phyloP scores from a whole-genome alignment of 1,284 basidiomycete species.

The Bjerkandera adusta region DNA sequence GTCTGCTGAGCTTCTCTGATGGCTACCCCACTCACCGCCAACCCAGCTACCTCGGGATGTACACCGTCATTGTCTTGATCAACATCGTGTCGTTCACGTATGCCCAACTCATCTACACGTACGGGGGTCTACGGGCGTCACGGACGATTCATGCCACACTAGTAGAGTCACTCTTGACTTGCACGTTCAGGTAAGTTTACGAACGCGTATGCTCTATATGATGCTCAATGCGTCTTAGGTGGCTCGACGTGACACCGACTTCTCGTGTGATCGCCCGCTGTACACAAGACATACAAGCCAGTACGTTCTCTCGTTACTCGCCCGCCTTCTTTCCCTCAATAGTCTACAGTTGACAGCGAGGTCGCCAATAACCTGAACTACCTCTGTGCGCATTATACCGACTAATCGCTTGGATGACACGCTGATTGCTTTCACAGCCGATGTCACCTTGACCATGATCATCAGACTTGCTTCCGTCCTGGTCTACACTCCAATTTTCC shows the following conservation, averaged over 20 bases:
- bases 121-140: slow-evolving; percentile 48
- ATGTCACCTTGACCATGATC: slow-evolving; percentile 30
- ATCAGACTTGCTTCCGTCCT: slow-evolving; percentile 42
- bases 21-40: not conserved
- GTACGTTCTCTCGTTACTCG: not conserved
- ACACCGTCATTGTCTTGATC: slow-evolving; percentile 33
- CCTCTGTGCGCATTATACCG: slow-evolving; percentile 14
- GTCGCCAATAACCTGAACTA: slow-evolving; percentile 17
- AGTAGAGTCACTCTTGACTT: slow-evolving; percentile 49
- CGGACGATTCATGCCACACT: slow-evolving; percentile 52
- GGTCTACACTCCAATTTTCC: slow-evolving; percentile 39
- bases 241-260: slow-evolving; percentile 45
- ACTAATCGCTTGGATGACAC: not conserved
- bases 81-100: slow-evolving; percentile 26
- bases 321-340: slow-evolving; percentile 8
- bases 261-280: slow-evolving; percentile 52
- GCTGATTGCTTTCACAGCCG: not conserved
- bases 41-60: slow-evolving; percentile 41
- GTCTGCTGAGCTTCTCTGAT: slow-evolving; percentile 6
- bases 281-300: slow-evolving; percentile 48
- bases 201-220: not conserved
- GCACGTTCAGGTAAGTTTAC: slow-evolving; percentile 40
- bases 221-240: not conserved
- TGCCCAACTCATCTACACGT: slow-evolving; percentile 33
- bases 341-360: slow-evolving; percentile 27